Evolutionary conservation across 192 early-diverging fungal species (phyloP).

Genomic region (Mortierella antarctica): DNA sequence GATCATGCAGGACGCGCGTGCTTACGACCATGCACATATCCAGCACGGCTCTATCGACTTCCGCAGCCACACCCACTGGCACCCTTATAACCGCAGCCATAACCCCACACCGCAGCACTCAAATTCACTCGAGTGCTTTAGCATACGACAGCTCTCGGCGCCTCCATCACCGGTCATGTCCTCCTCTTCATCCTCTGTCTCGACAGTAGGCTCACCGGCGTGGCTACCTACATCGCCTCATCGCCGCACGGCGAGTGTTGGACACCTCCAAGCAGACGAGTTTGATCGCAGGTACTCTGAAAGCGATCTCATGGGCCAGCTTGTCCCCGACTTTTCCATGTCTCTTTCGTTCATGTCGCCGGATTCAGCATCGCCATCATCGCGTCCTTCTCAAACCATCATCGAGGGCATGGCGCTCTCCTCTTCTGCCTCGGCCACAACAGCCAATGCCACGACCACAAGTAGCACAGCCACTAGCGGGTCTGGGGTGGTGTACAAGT

Average conservation of each 20-base stretch:
- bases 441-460: neutral
- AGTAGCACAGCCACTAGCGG: neutral
- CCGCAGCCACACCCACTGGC: conserved; percentile 19
- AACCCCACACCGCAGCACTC: neutral
- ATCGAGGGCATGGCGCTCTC: neutral
- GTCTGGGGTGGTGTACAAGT: conserved; percentile 53
- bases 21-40: neutral
- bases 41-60: conserved; percentile 4
- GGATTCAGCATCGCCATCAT: conserved; percentile 1
- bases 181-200: neutral
- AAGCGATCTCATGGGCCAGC: conserved; percentile 20
- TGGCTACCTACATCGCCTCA: conserved; percentile 12
- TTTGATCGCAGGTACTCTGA: conserved; percentile 32
- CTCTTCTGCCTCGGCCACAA: neutral
- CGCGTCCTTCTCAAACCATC: neutral
- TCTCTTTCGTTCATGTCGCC: conserved; percentile 5
- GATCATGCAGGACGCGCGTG: neutral
- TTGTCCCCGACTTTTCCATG: conserved; percentile 13
- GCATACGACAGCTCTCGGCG: conserved; percentile 14
- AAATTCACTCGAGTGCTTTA: neutral
- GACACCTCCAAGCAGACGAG: conserved; percentile 6
- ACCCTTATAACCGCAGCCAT: conserved; percentile 16
- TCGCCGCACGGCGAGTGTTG: conserved; percentile 23
- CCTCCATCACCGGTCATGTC: conserved; percentile 20
- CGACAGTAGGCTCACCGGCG: neutral